Evolutionary conservation across 805 yeast genomes (phyloP).

Genomic region (Jamesozyma jinghongensis): DNA sequence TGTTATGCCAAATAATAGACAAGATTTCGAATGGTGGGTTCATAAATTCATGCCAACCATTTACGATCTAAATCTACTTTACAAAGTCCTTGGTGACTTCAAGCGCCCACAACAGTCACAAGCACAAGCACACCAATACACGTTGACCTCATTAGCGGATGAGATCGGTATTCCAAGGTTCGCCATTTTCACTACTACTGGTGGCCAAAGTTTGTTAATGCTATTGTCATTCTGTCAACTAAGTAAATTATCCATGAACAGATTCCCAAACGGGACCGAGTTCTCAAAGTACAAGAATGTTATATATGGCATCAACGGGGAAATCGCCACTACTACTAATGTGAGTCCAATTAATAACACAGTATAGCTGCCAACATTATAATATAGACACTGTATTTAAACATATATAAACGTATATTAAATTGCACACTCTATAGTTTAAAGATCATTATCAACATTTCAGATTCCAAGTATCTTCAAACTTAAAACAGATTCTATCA

Average conservation of each 20-base stretch:
- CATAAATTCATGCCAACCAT: constrained; percentile 68
- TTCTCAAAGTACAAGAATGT: constrained; percentile 39
- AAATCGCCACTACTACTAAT: constrained; percentile 5
- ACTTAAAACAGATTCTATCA: too few species aligned
- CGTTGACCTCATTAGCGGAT: constrained; percentile 55
- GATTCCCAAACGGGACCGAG: constrained; percentile 28
- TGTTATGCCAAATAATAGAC: constrained; percentile 69
- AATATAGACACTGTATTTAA: too few species aligned
- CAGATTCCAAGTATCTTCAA: too few species aligned
- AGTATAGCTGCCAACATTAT: too few species aligned
- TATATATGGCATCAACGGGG: constrained; percentile 40
- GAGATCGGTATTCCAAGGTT: constrained; percentile 60
- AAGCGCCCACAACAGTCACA: constrained; percentile 17
- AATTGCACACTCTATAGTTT: too few species aligned
- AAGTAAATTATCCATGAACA: constrained; percentile 28
- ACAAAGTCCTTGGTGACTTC: constrained; percentile 27
- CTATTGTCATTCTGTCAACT: constrained; percentile 58
- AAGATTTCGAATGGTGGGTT: constrained; percentile 67
- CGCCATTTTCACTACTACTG: constrained; percentile 46
- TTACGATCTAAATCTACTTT: constrained; percentile 65
- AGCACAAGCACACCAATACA: constrained; percentile 16
- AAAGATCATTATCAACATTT: too few species aligned
- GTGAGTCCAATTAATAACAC: too few species aligned
- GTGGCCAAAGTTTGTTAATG: constrained; percentile 54
- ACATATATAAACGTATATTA: too few species aligned